Evolutionary conservation across 768 basidiomycete species (phyloP), one percentile per base, ranked within the genome.

Genomic region (Pleurotus giganteus): DNA sequence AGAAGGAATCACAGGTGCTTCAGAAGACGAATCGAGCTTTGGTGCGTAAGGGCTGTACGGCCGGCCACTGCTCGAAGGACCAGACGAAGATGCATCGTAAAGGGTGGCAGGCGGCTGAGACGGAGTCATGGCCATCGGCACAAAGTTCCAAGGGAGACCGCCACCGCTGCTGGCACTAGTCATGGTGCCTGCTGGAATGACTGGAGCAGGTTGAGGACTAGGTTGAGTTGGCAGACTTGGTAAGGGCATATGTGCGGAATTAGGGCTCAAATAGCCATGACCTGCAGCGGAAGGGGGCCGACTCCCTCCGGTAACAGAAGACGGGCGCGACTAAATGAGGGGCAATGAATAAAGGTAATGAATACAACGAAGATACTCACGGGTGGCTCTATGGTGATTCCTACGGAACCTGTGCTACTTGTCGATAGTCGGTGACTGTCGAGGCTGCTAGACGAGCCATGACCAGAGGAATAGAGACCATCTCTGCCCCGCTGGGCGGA

Each of bases 351-450:
- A 15, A 4, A 28, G 23, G 5, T 23, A 13, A 51, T 12, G 21
- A 17, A 37, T n/a, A 3, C 19, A 9, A 15, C 15, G 19, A 37
- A 34, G 9, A n/a, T 36, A 37, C 49, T 15, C 11, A 51, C 49
- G 24, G 49, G 49, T 21, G 49, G 49, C 24, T 51, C 31, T 36
- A 51, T 37, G 32, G 49, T 51, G n/a, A 51, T 51, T 9, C 34
- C 49, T 13, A 51, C 49, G n/a, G 49, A 31, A 32, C 49, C 32
- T 23, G 49, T 32, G 23, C 49, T 51, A 15, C 32, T 24, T 12
- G 49, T 51, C 21, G 49, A 51, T 7, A 21, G 32, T 13, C 49
- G 49, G 11, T 24, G 49, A 24, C 31, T 51, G 24, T 51, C 49
- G 12, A 36, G 11, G 2, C 32, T 27, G 31, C 27, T 51, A 28